Evolutionary conservation across 129 eudicot genomes (phyloP), one percentile per base, ranked within the genome.

Genomic region (Arctium minus): DNA sequence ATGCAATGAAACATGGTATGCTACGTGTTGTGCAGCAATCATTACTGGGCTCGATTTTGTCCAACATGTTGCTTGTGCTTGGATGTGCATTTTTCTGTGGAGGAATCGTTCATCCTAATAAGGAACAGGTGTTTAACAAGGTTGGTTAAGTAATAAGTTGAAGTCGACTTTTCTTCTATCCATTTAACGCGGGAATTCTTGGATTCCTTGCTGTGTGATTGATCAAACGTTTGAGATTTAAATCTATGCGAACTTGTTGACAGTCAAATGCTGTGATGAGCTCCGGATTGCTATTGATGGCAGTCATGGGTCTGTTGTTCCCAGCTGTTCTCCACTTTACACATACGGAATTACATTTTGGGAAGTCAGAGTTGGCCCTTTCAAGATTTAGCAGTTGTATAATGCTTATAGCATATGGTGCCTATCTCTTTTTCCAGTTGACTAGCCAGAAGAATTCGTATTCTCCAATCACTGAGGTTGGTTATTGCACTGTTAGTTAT

Each of bases 351-450:
- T 82, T 92, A 85, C 93, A 90, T 86, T 73, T 67, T 80, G 93
- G 93, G 79, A 85, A 53, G 79, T 94, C 98, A 5, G 94, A 90
- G 75, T 77, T 92, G 64, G 89, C 89, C 35, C 94, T 94, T 85
- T 94, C 98, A n/a, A 89, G 97, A 86, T 91, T 90, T 84, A 94
- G 95, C 87, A 92, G 98, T 87, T 90, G 94, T 77, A 76, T 92
- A 56, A 89, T 94, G 97, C 97, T 94, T 18, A 78, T 94, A 71
- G 98, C 98, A 48, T 94, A 94, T 83, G 88, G 86, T 33, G 87
- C 90, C 15, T 92, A 92, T 68, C 82, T 94, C 42, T 94, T 88
- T 84, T 92, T 90, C 53, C 94, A 94, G 91, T 86, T 94, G 80
- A 92, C 89, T 73, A 85, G 82, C 78, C 90, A 90, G 48, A 83